Evolutionary conservation across 768 basidiomycete species (phyloP).

Genomic region (Pulveroboletus sp.): DNA sequence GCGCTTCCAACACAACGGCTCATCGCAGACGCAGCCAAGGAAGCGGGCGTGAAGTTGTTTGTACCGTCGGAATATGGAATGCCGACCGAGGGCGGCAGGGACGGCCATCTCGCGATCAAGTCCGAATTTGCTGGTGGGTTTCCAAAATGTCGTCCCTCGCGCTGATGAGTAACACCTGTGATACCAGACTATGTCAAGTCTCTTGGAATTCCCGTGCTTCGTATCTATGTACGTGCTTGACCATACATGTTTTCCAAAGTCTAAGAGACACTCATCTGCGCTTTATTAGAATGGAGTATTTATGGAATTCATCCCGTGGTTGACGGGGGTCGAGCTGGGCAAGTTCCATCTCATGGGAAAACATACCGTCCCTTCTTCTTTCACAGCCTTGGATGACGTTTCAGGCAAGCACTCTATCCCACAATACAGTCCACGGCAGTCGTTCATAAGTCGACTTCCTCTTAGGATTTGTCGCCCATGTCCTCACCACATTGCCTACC

Average conservation of each 20-base stretch:
- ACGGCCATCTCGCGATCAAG: slow-evolving; percentile 25
- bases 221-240: slow-evolving; percentile 31
- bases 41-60: slow-evolving; percentile 36
- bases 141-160: not conserved
- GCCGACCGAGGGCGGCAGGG: slow-evolving; percentile 32
- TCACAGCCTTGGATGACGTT: slow-evolving; percentile 33
- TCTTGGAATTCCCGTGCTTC: slow-evolving; percentile 27
- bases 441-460: slow-evolving; percentile 2
- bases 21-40: slow-evolving; percentile 36
- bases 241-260: not conserved
- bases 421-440: not conserved
- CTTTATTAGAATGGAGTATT: slow-evolving; percentile 33
- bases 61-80: slow-evolving; percentile 39
- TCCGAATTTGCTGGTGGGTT: slow-evolving; percentile 28
- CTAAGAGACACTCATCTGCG: not conserved
- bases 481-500: slow-evolving; percentile 30
- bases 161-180: not conserved
- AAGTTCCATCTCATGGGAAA: slow-evolving; percentile 33
- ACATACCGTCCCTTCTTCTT: slow-evolving; percentile 30
- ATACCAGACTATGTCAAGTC: slow-evolving; percentile 28
- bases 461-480: slow-evolving; percentile 36
- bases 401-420: slow-evolving; percentile 25
- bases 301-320: slow-evolving; percentile 29
- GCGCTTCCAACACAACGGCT: slow-evolving; percentile 25
- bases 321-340: slow-evolving; percentile 27